Evolutionary conservation across 1,284 basidiomycete genomes (phyloP), one percentile per base, ranked within the genome.

Genomic region (Austropuccinia psidii): DNA sequence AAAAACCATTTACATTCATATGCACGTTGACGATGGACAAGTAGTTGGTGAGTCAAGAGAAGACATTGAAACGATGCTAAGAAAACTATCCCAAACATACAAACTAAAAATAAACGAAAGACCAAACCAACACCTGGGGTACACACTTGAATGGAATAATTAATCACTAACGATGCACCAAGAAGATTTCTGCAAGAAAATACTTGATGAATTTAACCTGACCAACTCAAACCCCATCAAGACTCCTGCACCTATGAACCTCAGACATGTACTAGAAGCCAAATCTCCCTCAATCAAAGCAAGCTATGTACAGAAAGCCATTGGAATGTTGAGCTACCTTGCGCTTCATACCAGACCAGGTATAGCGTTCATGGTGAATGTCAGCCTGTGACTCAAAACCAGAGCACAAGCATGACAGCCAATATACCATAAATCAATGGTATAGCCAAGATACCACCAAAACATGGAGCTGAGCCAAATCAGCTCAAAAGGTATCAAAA

Each of bases 261-360:
- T 64, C 27, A 27, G 35, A n/a, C n/a, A n/a, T n/a, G n/a, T n/a
- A n/a, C n/a, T 57, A 4, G 55, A 21, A 15, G n/a, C 8, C 24
- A 35, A 57, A 5, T 57, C 24, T 4, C 29, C 55, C n/a, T 19
- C 55, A 1, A 6, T 57, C 4, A 19, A 57, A 17, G 29, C 5
- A 7, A 31, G n/a, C n/a, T 6, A n/a, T 1, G 15, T 35, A 11
- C 55, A n/a, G n/a, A 67, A 67, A 29, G 31, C 65, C 4, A 39
- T 55, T 0, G 50, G 65, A 43, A 55, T 55, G 50, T 21, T 67
- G 4, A 54, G 43, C 21, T 54, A 54, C 43, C 27, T 55, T 4
- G 65, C 50, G 2, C 17, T 67, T 9, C 50, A 67, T 45, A 67
- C 65, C 11, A 9, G 64, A 24, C 49, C 49, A 19, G 64, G 54